Evolutionary conservation across 345 rosid species (phyloP).

Genomic region (Camelina neglecta): DNA sequence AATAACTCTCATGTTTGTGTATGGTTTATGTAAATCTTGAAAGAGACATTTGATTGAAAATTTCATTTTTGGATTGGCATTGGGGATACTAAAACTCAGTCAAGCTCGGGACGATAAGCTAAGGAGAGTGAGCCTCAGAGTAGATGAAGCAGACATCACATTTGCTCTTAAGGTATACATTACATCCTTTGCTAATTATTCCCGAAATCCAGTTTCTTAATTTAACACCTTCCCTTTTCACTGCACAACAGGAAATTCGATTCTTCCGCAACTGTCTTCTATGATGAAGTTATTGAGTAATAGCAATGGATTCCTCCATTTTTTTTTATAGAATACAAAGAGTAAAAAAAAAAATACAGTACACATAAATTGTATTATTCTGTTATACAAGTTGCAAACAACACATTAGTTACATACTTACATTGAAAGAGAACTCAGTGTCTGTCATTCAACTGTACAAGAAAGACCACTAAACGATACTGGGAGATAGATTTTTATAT

Average conservation of each 20-base stretch:
- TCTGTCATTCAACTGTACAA: too few species aligned
- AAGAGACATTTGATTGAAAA: not conserved
- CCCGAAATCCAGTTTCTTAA: not conserved
- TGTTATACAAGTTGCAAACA: not conserved
- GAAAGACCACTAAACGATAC: too few species aligned
- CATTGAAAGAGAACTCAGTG: too few species aligned
- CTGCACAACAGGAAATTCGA: constrained; percentile 71
- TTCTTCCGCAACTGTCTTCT: constrained; percentile 85
- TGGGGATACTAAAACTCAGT: constrained; percentile 83
- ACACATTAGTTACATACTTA: not conserved
- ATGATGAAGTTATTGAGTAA: constrained; percentile 39
- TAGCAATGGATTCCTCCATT: constrained; percentile 12
- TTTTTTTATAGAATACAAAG: constrained; percentile 33
- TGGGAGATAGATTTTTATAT: too few species aligned
- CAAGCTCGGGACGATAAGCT: constrained; percentile 70
- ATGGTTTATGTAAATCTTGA: constrained; percentile 4
- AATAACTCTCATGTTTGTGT: not conserved
- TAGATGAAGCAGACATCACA: constrained; percentile 74
- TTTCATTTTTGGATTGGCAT: constrained; percentile 22
- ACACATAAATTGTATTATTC: constrained; percentile 10
- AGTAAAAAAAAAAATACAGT: constrained; percentile 13
- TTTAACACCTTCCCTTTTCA: not conserved
- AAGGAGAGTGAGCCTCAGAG: constrained; percentile 71
- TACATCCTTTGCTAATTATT: not conserved
- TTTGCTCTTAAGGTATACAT: constrained; percentile 75